These are phyloP conservation scores for Backusella mclennaniae DNA, from an alignment of 192 early-diverging fungal species.

Conservation along the genomic window DNA sequence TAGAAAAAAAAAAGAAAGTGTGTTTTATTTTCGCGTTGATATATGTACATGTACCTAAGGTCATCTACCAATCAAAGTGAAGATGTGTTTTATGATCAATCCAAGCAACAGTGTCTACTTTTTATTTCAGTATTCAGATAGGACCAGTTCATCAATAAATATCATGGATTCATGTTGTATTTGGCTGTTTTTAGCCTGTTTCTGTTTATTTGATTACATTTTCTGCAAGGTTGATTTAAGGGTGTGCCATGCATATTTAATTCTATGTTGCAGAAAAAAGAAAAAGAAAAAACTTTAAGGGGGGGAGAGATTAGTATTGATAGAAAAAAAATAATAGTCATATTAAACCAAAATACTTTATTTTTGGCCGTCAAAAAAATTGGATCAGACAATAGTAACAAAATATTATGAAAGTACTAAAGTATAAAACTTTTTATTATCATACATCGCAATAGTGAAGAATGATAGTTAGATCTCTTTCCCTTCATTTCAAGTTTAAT, in stretches of 20 bases:
- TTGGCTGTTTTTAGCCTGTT: neutral
- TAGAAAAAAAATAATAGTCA: neutral
- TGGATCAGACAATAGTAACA: neutral
- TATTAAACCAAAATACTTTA: neutral
- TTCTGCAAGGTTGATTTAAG: neutral
- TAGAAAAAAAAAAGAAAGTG: too few relatives aligned
- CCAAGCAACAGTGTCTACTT: too few relatives aligned
- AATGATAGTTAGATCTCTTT: neutral
- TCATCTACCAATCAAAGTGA: too few relatives aligned
- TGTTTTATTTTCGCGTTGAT: too few relatives aligned
- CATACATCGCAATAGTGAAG: neutral
- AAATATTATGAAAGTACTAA: neutral
- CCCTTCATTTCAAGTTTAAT: neutral
- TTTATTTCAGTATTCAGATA: too few relatives aligned
- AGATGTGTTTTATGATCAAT: too few relatives aligned
- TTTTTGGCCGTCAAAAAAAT: neutral
- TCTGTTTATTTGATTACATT: neutral
- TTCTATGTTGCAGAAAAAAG: neutral
- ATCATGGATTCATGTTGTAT: too few relatives aligned
- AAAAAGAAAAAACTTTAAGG: neutral
- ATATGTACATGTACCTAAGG: too few relatives aligned
- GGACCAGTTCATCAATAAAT: too few relatives aligned
- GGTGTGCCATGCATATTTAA: neutral
- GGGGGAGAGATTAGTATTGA: neutral
- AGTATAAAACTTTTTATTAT: neutral